Evolutionary conservation across 2,329 filamentous ascomycete species (phyloP).

Genomic region (Colletotrichum sansevieriae): DNA sequence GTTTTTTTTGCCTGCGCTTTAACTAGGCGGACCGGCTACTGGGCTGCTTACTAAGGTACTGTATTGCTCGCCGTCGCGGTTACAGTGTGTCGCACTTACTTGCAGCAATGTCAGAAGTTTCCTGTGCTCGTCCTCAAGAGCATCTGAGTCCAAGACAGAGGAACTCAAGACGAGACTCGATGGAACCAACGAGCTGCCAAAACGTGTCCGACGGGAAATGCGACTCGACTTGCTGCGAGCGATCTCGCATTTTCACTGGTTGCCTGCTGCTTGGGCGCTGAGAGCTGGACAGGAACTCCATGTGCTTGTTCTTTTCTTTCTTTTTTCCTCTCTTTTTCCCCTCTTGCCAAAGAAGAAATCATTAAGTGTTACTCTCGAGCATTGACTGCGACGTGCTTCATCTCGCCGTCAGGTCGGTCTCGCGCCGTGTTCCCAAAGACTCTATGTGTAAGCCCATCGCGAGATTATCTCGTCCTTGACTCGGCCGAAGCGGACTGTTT

Average conservation of each 20-base stretch:
- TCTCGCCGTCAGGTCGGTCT: conserved; percentile 1
- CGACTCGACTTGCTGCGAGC: conserved; percentile 22
- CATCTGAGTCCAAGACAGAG: conserved; percentile 13
- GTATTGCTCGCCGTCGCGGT: too few species aligned
- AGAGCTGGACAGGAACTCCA: neutral
- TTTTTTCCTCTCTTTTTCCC: too few species aligned
- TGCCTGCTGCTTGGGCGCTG: conserved; percentile 7
- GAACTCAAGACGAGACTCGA: conserved; percentile 1
- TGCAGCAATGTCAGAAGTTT: neutral
- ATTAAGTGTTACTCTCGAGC: neutral
- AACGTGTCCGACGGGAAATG: conserved; percentile 2
- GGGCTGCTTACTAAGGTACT: neutral
- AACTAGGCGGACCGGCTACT: conserved; percentile 27
- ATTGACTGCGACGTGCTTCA: conserved; percentile 8
- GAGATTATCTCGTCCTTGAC: conserved; percentile 8
- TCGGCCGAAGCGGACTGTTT: conserved; percentile 1
- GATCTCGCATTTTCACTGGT: conserved; percentile 12
- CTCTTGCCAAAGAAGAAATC: conserved; percentile 21
- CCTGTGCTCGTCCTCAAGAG: neutral
- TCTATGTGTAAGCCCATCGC: neutral
- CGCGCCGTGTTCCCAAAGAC: neutral
- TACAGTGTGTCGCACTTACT: conserved; percentile 1
- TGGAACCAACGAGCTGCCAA: conserved; percentile 3
- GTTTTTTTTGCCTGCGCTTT: conserved; percentile 10
- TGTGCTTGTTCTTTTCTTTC: too few species aligned